Evolutionary conservation across 768 basidiomycete species (phyloP), one percentile per base, ranked within the genome.

Genomic region (Lactifluus pinguis): DNA sequence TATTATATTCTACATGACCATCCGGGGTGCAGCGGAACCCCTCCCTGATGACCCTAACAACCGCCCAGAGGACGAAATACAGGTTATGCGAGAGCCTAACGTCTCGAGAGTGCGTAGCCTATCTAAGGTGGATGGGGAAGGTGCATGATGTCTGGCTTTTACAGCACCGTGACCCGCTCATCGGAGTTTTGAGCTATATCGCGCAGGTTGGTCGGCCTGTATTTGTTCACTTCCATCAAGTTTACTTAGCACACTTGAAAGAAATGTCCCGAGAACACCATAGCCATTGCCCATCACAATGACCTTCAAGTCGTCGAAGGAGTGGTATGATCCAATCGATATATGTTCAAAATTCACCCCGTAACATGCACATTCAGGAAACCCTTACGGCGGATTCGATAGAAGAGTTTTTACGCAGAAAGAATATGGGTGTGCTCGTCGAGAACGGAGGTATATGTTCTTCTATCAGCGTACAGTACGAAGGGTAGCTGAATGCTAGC

Each of bases 221-320:
- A 4, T 29, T 9, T 49, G 15, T 2, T 14, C 4, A 15, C 6
- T 34, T 42, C 1, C 11, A 38, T 44, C 9, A n/a, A 42, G 2
- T 34, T 15, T 32, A 44, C 57, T 42, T 11, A 57, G 30, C 5
- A 2, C 14, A 1, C 6, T 19, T 6, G 30, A 52, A 34, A 54
- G 61, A 53, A 54, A 50, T 59, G 52, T 38, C 32, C 29, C 3
- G n/a, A 44, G 21, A 38, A 60, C 13, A 57, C 19, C 38, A 14
- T 60, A 21, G 58, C 58, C 21, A 29, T 62, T 19, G 52, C 48
- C 13, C 61, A 62, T 50, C 52, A 62, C 6, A 52, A 62, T 15
- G 61, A 62, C 19, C 47, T 62, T 13, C 29, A 51, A 14, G 1
- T 25, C 13, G 32, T 61, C 8, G 55, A 61, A 34, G 36, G 19